Percentiles rank a stretch among this genome's conserved stretches.
phyloP scores from a whole-genome alignment of 495 filamentous ascomycete species.

The Penicillium macrosclerotiorum region DNA sequence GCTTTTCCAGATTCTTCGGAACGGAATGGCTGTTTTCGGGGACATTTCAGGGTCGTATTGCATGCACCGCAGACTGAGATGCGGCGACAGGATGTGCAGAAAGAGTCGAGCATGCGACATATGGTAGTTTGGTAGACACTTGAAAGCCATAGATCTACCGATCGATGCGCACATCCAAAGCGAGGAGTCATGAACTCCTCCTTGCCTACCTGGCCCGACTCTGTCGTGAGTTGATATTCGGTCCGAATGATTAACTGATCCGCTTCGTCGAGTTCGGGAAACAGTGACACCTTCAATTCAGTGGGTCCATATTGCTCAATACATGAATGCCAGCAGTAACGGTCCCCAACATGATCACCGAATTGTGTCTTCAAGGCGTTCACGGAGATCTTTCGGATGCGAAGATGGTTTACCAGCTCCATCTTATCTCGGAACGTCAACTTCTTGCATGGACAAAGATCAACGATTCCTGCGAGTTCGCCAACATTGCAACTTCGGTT shows the following conservation, averaged over 20 bases:
- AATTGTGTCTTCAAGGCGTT: conserved; percentile 30
- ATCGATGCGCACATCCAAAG: conserved; percentile 48
- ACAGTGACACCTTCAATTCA: conserved; percentile 36
- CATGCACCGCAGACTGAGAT: conserved; percentile 43
- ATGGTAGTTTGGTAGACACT: conserved; percentile 43
- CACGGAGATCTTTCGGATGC: conserved; percentile 30
- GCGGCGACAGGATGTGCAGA: conserved; percentile 39
- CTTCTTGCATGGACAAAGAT: conserved; percentile 49
- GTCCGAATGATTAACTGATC: conserved; percentile 37
- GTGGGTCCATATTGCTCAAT: conserved; percentile 43
- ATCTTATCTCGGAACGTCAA: conserved; percentile 44
- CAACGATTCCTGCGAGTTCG: conserved; percentile 42
- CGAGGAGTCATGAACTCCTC: conserved; percentile 44
- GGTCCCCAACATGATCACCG: conserved; percentile 27
- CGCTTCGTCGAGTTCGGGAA: conserved; percentile 35
- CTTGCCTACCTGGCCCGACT: conserved; percentile 40
- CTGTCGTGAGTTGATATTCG: conserved; percentile 41
- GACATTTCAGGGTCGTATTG: conserved; percentile 36
- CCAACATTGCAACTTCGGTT: conserved; percentile 40
- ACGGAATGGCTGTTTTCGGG: conserved; percentile 35
- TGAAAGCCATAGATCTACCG: conserved; percentile 45
- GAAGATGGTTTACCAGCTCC: conserved; percentile 36
- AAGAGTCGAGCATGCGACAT: conserved; percentile 38
- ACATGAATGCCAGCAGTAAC: conserved; percentile 47
- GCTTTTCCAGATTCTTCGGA: conserved; percentile 23